Base-by-base conservation (phyloP, 495 filamentous ascomycete species). In the Endocarpon pusillum region DNA sequence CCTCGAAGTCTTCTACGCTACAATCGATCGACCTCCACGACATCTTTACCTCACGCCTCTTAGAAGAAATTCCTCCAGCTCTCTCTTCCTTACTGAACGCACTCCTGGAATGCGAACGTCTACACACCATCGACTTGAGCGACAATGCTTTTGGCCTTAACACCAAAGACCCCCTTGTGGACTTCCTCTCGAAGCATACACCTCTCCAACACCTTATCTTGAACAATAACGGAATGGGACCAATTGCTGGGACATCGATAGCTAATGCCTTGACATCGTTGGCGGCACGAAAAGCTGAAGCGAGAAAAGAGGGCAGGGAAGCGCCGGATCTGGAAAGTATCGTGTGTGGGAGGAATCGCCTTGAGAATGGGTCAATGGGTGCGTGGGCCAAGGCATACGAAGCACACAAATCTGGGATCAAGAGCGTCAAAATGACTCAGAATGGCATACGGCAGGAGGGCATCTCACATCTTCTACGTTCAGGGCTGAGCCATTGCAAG, bases 101-200 rank as follows among this genome's bases (percentile, higher is more conserved):
- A 3, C 76, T 96, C 26, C 71, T 94, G 29, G 73, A 79, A 34
- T 72, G 91, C 30, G 70, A 78, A 0, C 70, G 78, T 21, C 72
- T 96, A 10, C 79, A 84, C 50, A 94, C 85, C 20, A 69, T 97
- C 53, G 85, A 96, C 58, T 72, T 97, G 9, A 89, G 84, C 51
- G 89, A 97, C 58, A 97, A 97, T 55, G 89, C 89, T 27, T 97
- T 97, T 48, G 89, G 89, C 34, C 73, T 92, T 32, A 93, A 93
- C 53, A 91, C 81, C 9, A 75, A 80, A 48, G 77, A 75, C 19
- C 78, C 79, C 12, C 69, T 87, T 16, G 74, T 85, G 36, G 75
- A 81, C 25, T 97, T 94, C 61, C 72, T 96, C 30, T 74, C 78
- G 18, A 64, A 68, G 19, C 85, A 93, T 52, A 70, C 78, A 14